phyloP scores from a whole-genome alignment of 768 basidiomycete genomes.

The Postia placenta region DNA sequence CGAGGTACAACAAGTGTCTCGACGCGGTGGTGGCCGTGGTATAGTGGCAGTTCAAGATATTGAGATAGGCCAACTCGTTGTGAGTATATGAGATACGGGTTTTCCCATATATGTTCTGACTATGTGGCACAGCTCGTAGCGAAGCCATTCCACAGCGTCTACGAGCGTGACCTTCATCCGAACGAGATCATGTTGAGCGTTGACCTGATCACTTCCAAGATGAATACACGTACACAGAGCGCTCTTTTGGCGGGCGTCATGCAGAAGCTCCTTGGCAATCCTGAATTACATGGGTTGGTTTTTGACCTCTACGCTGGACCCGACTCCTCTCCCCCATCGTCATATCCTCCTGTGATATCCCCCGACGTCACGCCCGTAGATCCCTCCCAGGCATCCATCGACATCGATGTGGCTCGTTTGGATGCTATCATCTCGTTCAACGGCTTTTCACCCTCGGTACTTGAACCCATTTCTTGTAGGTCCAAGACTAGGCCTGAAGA shows the following conservation, averaged over 20 bases:
- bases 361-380: neutral
- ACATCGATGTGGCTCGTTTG: constrained; percentile 21
- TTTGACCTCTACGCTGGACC: constrained; percentile 24
- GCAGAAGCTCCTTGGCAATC: constrained; percentile 18
- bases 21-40: constrained; percentile 23
- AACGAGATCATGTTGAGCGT: constrained; percentile 1
- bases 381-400: constrained; percentile 1
- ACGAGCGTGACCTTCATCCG: constrained; percentile 8
- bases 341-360: constrained; percentile 9
- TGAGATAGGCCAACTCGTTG: constrained; percentile 21
- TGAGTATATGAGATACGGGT: constrained; percentile 6
- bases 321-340: constrained; percentile 10
- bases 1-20: constrained; percentile 8
- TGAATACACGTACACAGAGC: constrained; percentile 5
- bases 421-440: constrained; percentile 22
- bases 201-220: constrained; percentile 8
- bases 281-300: constrained; percentile 14
- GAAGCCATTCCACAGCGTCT: constrained; percentile 22
- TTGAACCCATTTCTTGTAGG: neutral
- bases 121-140: constrained; percentile 17
- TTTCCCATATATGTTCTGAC: neutral
- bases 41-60: constrained; percentile 18
- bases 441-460: constrained; percentile 6
- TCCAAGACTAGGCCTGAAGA: neutral
- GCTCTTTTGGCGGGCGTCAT: constrained; percentile 6